Base-by-base conservation (phyloP, 805 yeast species). In the Spathaspora girioi region DNA sequence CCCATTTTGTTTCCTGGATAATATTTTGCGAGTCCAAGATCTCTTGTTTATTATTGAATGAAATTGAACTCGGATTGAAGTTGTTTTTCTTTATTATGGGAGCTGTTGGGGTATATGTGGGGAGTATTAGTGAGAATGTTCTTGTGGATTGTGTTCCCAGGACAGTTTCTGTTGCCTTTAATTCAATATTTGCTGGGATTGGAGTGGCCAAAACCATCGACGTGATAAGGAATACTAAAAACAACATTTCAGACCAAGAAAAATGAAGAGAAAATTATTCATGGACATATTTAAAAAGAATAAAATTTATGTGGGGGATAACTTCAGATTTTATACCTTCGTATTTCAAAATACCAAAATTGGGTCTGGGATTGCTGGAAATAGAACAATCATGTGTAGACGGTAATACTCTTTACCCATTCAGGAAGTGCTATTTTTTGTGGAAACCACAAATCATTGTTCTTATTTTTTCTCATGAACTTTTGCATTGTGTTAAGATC, bases 141-240 rank as follows among this genome's bases (percentile, higher is more conserved):
- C 52, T 41, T 20, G 56, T 53, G 10, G 52, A 43, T 35, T 51
- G 45, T 18, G 54, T 46, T 4, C 45, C 47, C 5, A 45, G 26
- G 4, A 45, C 9, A 40, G 52, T 35, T 2, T 46, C 31, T 26
- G 53, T 47, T 7, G 68, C 68, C 50, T 58, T 59, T 42, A 66
- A 56, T 38, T 58, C 52, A 14, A 57, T 42, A 52, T 68, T 59
- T 19, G 71, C 71, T 2, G 72, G 69, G 10, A 68, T 52, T 1
- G 72, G 71, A 11, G 69, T 65, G 32, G 63, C 61, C 18, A 54
- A 35, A 6, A 35, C 40, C 40, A 35, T 35, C 5, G 40, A 6
- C 18, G 14, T 35, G 14, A 35, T 6, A 7, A 35, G 14, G 40
- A 35, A 35, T n/a, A 35, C 40, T 15, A 35, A 3, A 7, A 14